phyloP scores from a whole-genome alignment of 352 stramenopile species.

The Pythium graminicola region DNA sequence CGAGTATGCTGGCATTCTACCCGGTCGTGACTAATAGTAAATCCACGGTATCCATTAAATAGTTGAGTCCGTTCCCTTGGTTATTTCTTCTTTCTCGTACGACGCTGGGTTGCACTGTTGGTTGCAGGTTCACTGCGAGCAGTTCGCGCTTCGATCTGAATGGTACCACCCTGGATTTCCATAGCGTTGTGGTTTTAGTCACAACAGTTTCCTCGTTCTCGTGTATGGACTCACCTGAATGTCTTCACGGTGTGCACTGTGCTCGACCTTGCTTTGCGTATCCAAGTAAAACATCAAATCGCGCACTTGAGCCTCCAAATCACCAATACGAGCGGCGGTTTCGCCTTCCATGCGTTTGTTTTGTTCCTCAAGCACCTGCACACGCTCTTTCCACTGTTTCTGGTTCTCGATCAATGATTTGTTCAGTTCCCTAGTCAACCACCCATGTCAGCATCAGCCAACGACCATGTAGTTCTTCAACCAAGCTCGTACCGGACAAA shows the following conservation, averaged over 20 bases:
- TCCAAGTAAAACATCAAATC: slow-evolving; percentile 90
- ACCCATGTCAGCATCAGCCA: not conserved
- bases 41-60: not conserved
- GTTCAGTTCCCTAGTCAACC: slow-evolving; percentile 59
- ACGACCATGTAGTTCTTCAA: not conserved
- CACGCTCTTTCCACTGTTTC: slow-evolving; percentile 82
- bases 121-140: slow-evolving; percentile 1
- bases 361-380: slow-evolving; percentile 61
- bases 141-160: slow-evolving; percentile 51
- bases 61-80: not conserved
- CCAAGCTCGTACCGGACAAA: slow-evolving; percentile 61
- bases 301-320: slow-evolving; percentile 76
- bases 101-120: slow-evolving; percentile 6
- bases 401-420: slow-evolving; percentile 86
- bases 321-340: slow-evolving; percentile 51
- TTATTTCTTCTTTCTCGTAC: slow-evolving; percentile 20
- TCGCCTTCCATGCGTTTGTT: slow-evolving; percentile 51
- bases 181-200: too few species aligned
- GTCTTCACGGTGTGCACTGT: slow-evolving; percentile 69
- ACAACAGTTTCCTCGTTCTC: not conserved
- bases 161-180: slow-evolving; percentile 44
- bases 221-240: slow-evolving; percentile 43
- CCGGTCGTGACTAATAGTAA: slow-evolving; percentile 9
- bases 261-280: slow-evolving; percentile 80
- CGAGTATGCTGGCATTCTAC: slow-evolving; percentile 70